These are phyloP conservation scores for Berkeleyomyces basicola DNA, from an alignment of 2,329 filamentous ascomycete species.

Conservation along the genomic window DNA sequence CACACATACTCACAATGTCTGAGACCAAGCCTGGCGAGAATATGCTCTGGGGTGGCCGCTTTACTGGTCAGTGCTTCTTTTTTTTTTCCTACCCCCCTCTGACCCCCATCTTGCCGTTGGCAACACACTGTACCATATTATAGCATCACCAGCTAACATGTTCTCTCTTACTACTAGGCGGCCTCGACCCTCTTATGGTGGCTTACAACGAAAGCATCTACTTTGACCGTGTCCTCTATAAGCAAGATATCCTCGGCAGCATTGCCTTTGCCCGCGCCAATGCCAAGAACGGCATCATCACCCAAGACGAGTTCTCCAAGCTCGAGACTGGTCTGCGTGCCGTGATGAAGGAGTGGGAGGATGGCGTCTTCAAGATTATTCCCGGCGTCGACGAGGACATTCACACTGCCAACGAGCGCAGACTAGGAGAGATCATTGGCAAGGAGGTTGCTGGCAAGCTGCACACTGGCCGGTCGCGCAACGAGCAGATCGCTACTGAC, in stretches of 20 bases:
- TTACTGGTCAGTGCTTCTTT: conserved; percentile 26
- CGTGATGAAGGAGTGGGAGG: conserved; percentile 37
- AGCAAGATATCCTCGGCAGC: conserved; percentile 62
- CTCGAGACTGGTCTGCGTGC: conserved; percentile 55
- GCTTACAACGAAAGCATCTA: conserved; percentile 69
- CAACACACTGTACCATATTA: not conserved
- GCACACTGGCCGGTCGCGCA: conserved; percentile 73
- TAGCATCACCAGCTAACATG: conserved; percentile 2
- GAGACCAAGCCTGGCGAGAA: conserved; percentile 19
- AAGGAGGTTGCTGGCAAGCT: conserved; percentile 75
- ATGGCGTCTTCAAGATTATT: conserved; percentile 32
- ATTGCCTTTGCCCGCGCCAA: conserved; percentile 75
- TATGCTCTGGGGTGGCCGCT: conserved; percentile 32
- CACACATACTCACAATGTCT: conserved; percentile 17
- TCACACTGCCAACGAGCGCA: conserved; percentile 55
- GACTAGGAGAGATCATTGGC: conserved; percentile 69
- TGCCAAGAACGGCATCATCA: conserved; percentile 56
- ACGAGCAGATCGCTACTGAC: conserved; percentile 80
- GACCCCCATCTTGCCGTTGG: conserved; percentile 9
- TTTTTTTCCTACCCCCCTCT: not conserved
- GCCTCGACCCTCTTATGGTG: conserved; percentile 71
- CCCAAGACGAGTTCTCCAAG: conserved; percentile 51
- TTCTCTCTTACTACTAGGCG: conserved; percentile 32
- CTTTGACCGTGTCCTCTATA: conserved; percentile 63
- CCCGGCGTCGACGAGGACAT: conserved; percentile 42